Evolutionary conservation across 768 basidiomycete genomes (phyloP), one percentile per base, ranked within the genome.

Genomic region (Naganishia vishniacii): DNA sequence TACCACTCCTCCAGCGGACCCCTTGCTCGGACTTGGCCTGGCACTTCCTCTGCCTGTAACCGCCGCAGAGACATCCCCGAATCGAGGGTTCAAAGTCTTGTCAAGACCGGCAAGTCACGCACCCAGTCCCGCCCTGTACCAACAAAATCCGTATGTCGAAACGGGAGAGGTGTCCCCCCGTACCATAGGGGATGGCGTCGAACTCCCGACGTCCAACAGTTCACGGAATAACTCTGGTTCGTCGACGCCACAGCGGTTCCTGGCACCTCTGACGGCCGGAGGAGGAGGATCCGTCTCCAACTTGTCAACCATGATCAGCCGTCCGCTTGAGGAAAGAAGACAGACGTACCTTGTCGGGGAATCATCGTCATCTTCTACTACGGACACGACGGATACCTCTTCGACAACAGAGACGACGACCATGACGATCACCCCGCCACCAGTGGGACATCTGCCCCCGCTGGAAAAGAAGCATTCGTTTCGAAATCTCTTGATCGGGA

Each of bases 31-130:
- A 13, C 49, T 51, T n/a, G 49, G 49, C 3, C 18, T 51, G 3
- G 49, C 48, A 26, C 48, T 29, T 28, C 48, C 48, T 7, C 48
- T 26, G 48, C 25, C 48, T 7, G 29, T 51, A 25, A 5, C 25
- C 47, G 20, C 25, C 25, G 9, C 32, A 13, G 23, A 34, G 31
- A 25, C 18, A 12, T 20, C 34, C 12, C 32, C 9, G 4, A 40
- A 56, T 13, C n/a, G 20, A 40, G 53, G 34, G 7, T 56, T 56
- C 53, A 56, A 41, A 40, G 53, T 56, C n/a, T 34, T 56, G 34
- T 56, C 53, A 32, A 4, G 53, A 23, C 53, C 53, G 34, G 20
- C 37, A 23, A 56, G 53, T 34, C 53, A 56, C 53, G 18, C 37
- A 18, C 32, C 53, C 7, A 56, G 53, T 40, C 53, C 53, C 12